Conservation (phyloP, 1,284 basidiomycete species). For the Phlebopus sp. region DNA sequence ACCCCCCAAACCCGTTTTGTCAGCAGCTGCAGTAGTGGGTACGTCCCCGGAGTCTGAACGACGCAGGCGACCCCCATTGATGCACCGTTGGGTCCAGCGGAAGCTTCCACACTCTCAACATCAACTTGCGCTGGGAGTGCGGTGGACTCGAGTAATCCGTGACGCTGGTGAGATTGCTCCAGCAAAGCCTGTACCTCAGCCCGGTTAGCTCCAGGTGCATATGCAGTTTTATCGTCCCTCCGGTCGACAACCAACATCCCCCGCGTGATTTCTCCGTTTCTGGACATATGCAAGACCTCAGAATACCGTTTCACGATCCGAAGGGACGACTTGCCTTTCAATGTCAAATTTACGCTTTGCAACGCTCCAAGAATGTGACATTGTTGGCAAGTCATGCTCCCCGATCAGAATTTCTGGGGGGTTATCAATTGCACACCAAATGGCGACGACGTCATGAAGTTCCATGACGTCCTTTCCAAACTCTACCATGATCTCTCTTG, state of each 20-base stretch:
- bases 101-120: conserved; percentile 36
- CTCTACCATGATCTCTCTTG: conserved; percentile 66
- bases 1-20: conserved; percentile 57
- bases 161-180: conserved; percentile 35
- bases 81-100: conserved; percentile 19
- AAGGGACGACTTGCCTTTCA: conserved; percentile 51
- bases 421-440: conserved; percentile 77
- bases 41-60: conserved; percentile 55
- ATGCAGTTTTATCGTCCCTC: conserved; percentile 55
- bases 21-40: conserved; percentile 46
- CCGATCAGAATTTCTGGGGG: conserved; percentile 42
- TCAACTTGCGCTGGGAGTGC: conserved; percentile 54
- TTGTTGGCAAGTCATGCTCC: conserved; percentile 21
- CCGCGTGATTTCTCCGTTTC: conserved; percentile 55
- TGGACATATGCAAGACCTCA: conserved; percentile 16
- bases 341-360: conserved; percentile 59
- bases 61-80: conserved; percentile 51
- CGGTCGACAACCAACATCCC: conserved; percentile 77
- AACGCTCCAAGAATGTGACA: conserved; percentile 53
- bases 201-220: conserved; percentile 61
- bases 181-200: conserved; percentile 56
- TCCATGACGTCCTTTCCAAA: conserved; percentile 84
- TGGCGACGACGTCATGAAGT: conserved; percentile 78
- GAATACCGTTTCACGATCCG: not conserved
- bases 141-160: conserved; percentile 46